These are phyloP conservation scores for Ceratobasidium sp. DNA, from an alignment of 1,284 basidiomycete genomes.

Conservation along the genomic window DNA sequence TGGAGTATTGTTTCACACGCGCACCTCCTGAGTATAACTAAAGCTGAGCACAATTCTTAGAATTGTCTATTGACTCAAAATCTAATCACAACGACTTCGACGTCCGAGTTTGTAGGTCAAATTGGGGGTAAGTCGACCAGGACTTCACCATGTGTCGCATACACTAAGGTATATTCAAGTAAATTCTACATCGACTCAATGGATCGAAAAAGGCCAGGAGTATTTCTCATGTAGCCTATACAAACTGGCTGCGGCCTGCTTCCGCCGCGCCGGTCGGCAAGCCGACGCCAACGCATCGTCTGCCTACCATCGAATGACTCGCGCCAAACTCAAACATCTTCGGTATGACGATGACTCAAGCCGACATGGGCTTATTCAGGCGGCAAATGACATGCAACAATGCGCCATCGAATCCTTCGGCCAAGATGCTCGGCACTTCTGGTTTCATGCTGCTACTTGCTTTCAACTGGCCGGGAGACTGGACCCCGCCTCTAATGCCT, in stretches of 20 bases:
- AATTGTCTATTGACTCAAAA: not conserved
- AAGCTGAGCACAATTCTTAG: too few species aligned
- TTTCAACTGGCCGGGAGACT: not conserved
- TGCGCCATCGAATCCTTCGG: not conserved
- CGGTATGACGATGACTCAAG: not conserved
- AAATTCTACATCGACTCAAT: not conserved
- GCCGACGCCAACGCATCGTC: not conserved
- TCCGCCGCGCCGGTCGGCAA: not conserved
- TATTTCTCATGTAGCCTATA: slow-evolving; percentile 31
- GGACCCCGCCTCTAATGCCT: not conserved
- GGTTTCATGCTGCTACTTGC: slow-evolving; percentile 20
- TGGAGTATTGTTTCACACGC: too few species aligned
- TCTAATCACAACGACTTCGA: not conserved
- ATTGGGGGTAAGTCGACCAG: slow-evolving; percentile 7
- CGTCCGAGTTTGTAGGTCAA: not conserved
- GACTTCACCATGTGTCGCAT: too few species aligned
- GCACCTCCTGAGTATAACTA: too few species aligned
- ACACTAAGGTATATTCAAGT: not conserved
- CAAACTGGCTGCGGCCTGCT: slow-evolving; percentile 7
- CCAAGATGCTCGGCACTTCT: slow-evolving; percentile 1
- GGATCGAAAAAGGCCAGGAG: slow-evolving; percentile 31
- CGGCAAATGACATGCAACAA: not conserved
- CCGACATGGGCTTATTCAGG: not conserved
- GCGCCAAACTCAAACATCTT: slow-evolving; percentile 25
- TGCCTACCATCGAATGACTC: slow-evolving; percentile 31